phyloP scores from a whole-genome alignment of 108 stramenopile species.

The Hondaea fermentalgiana region DNA sequence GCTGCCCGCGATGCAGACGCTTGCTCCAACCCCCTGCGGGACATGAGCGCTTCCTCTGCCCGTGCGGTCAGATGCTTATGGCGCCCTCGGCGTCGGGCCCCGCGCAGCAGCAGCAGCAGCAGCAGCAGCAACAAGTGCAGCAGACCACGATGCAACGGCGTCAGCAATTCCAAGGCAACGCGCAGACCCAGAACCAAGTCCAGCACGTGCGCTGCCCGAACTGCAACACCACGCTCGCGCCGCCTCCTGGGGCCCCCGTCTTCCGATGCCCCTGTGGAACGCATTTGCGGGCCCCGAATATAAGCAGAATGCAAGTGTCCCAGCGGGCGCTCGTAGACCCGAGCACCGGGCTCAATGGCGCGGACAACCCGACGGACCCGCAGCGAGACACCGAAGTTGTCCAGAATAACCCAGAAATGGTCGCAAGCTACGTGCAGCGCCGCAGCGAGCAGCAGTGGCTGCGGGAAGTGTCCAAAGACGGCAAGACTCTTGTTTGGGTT shows the following conservation, averaged over 20 bases:
- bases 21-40: not conserved
- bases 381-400: not conserved
- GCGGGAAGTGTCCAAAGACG: not conserved
- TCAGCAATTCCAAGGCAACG: not conserved
- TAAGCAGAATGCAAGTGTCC: not conserved
- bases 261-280: conserved; percentile 14
- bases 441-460: conserved; percentile 9
- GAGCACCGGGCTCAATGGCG: not conserved
- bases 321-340: not conserved
- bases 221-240: not conserved
- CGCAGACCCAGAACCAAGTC: not conserved
- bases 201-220: conserved; percentile 13
- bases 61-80: conserved; percentile 15
- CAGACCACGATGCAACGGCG: not conserved
- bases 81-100: not conserved
- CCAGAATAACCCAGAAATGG: not conserved
- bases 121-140: not conserved
- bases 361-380: no score
- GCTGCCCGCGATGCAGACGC: conserved; percentile 8
- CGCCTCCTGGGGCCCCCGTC: not conserved
- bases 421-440: not conserved
- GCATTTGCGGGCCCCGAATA: not conserved
- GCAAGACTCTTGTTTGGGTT: not conserved
- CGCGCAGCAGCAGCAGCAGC: not conserved
- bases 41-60: not conserved